phyloP scores from a whole-genome alignment of 495 filamentous ascomycete genomes.

The Lasiosphaeriaceae sp. region DNA sequence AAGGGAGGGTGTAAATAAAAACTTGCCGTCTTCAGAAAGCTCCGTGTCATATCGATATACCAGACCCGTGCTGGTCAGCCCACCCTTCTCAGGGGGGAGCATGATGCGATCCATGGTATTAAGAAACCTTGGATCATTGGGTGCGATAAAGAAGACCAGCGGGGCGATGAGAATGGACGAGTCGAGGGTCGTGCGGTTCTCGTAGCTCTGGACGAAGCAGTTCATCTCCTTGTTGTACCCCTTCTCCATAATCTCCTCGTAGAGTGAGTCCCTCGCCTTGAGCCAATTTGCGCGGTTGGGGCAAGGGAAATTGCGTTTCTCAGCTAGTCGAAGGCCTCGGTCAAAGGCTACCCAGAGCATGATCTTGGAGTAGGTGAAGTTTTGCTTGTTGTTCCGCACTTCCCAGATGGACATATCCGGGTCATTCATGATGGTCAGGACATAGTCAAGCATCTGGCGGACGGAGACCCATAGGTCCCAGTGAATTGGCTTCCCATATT shows the following conservation, averaged over 20 bases:
- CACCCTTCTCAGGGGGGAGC: constrained; percentile 63
- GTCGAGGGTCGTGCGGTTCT: constrained; percentile 62
- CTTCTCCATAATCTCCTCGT: constrained; percentile 69
- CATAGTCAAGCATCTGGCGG: constrained; percentile 41
- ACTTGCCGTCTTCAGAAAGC: constrained; percentile 61
- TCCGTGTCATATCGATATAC: constrained; percentile 68
- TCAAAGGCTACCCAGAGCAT: constrained; percentile 77
- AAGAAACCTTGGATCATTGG: constrained; percentile 67
- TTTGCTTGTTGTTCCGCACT: constrained; percentile 65
- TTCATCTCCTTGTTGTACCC: constrained; percentile 61
- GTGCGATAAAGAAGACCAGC: constrained; percentile 69
- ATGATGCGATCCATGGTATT: constrained; percentile 66
- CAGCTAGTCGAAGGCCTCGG: constrained; percentile 63
- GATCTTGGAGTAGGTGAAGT: constrained; percentile 70
- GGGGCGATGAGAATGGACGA: constrained; percentile 69
- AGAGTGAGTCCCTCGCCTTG: constrained; percentile 56
- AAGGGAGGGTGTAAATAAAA: not conserved
- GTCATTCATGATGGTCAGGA: constrained; percentile 49
- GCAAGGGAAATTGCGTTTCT: constrained; percentile 66
- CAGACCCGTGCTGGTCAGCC: constrained; percentile 64
- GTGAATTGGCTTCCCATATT: constrained; percentile 67
- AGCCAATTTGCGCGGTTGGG: constrained; percentile 62
- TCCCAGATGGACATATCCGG: constrained; percentile 81
- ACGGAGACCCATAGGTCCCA: constrained; percentile 60
- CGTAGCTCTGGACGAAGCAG: constrained; percentile 69